Evolutionary conservation across 371 early-diverging fungal genomes (phyloP).

Genomic region (Capniomyces stellatus): DNA sequence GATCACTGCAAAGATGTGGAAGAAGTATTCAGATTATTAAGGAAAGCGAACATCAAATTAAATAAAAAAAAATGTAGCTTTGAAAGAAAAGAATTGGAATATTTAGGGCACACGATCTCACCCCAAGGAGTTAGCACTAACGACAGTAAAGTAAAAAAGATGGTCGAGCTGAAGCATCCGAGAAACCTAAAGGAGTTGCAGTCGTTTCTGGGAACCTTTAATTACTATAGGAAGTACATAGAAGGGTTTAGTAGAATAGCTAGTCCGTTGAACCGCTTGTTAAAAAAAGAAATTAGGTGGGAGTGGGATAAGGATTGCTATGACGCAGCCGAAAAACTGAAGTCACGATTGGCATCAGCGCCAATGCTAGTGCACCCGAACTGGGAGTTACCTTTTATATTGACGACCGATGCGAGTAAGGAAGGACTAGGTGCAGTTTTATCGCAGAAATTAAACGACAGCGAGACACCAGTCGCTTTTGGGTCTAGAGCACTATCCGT

Average conservation of each 20-base stretch:
- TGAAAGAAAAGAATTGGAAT: background rate
- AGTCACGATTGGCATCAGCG: background rate
- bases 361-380: constrained; percentile 2
- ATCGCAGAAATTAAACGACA: background rate
- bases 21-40: background rate
- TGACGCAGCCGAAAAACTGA: background rate
- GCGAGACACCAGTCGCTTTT: background rate
- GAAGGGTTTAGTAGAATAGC: constrained; percentile 7
- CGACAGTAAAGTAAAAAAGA: background rate
- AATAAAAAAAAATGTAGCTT: background rate
- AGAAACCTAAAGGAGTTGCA: constrained; percentile 2
- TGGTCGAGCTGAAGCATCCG: background rate
- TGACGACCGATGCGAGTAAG: constrained; percentile 2
- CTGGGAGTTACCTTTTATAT: constrained; percentile 1
- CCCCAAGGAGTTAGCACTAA: background rate
- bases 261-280: constrained; percentile 6
- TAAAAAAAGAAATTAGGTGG: background rate
- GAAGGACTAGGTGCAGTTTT: constrained; percentile 3
- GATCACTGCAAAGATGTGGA: constrained; percentile 5
- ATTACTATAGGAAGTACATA: constrained; percentile 20
- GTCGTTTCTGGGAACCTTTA: constrained; percentile 20
- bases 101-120: background rate
- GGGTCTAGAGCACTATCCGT: background rate
- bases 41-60: background rate
- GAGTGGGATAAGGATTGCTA: background rate